A percentile compares a stretch with the other conserved stretches of the same genome.
Conservation (phyloP, 2,329 filamentous ascomycete species). For the Aspergillus tubingensis region DNA sequence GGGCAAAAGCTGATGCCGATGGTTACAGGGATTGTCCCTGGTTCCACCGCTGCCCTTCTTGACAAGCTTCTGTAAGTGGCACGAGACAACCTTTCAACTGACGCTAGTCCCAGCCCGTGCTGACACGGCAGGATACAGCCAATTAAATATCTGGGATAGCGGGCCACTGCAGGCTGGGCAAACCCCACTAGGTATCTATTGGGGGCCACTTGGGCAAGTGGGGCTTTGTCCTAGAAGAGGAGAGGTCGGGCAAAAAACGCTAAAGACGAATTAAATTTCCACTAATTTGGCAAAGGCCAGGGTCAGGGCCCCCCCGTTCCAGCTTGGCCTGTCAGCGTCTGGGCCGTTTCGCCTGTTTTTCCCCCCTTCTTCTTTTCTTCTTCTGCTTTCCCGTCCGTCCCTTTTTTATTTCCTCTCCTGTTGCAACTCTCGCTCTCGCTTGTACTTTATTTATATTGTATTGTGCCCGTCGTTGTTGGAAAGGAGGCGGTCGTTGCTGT, state of each 20-base stretch:
- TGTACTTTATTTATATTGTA: not conserved
- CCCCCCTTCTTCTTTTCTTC: conserved; percentile 5
- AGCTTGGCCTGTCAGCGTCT: conserved; percentile 18
- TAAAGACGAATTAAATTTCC: conserved; percentile 15
- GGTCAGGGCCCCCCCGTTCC: conserved; percentile 5
- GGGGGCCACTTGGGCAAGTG: not conserved
- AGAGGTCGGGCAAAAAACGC: conserved; percentile 2
- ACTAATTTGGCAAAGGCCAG: conserved; percentile 15
- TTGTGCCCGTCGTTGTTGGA: conserved; percentile 7
- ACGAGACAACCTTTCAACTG: conserved; percentile 24
- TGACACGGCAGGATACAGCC: conserved; percentile 17
- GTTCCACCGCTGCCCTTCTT: conserved; percentile 3
- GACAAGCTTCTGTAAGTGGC: conserved; percentile 24
- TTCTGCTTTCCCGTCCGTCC: conserved; percentile 1
- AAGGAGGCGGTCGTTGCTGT: not conserved
- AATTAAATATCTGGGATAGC: not conserved
- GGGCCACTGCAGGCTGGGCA: conserved; percentile 2
- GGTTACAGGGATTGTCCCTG: conserved; percentile 9
- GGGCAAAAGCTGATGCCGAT: conserved; percentile 6
- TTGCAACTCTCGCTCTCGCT: not conserved
- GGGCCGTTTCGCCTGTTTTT: conserved; percentile 7
- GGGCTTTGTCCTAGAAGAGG: not conserved
- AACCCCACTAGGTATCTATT: not conserved
- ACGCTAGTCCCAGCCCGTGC: conserved; percentile 20
- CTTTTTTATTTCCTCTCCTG: not conserved